Base-by-base conservation (phyloP, 2,329 filamentous ascomycete species). In the Colletotrichum costaricense region DNA sequence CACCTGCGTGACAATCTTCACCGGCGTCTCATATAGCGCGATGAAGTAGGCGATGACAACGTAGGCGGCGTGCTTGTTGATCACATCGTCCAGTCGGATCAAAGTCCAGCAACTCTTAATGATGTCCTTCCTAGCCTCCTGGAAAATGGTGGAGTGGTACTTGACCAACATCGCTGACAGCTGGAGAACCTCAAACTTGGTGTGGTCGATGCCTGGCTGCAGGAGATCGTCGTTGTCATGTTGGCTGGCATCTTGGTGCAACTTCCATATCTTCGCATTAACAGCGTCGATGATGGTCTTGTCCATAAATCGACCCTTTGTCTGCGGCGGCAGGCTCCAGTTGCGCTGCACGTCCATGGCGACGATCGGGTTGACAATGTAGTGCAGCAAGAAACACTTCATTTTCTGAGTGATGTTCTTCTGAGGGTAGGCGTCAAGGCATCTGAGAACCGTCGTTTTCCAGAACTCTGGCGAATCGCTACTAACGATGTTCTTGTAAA, bases 31-130 rank as follows among this genome's bases (percentile, higher is more conserved):
- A 80, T 97, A 99, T 76, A 97, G 94, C 0, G 95, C 94, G 78
- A 99, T 98, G 85, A 99, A 99, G 83, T 98, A 99, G 3, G 94
- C 95, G 74, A 99, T 97, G 6, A 99, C 91, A 5, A 98, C 96
- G 78, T 99, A 99, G 3, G 97, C 95, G 0, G 96, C 97, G 81
- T 98, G 97, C 82, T 99, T 99, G 86, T 98, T 99, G 86, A 99
- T 98, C 70, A 98, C 94, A 82, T 99, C 97, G 79, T 99, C 97
- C n/a, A 99, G 89, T 28, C 94, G 92, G 78, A 99, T 99, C 80
- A 98, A 98, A 22, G 95, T 98, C 97, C 97, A 99, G 3, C 95
- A 95, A 82, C 98, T 99, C 83, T 98, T 98, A 80, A 99, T 99
- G 75, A 99, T 96, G 76, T 99, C 97, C 83, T 99, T 99, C 49